Base-by-base conservation (phyloP, 352 stramenopile genomes). In the Pythium pyrilobum region DNA sequence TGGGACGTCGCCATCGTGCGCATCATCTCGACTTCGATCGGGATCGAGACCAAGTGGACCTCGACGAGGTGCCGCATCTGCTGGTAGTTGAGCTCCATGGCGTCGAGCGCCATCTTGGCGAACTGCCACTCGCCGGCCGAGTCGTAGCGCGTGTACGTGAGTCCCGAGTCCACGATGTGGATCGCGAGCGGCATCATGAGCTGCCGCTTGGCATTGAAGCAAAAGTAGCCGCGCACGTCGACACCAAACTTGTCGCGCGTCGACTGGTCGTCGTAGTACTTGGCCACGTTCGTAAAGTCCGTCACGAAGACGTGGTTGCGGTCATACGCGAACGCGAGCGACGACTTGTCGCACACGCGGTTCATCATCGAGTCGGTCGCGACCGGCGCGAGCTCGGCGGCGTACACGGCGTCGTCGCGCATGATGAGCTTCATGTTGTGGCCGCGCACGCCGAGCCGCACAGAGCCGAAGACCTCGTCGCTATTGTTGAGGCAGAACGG, bases 11-110 rank as follows among this genome's bases (percentile, higher is more conserved):
- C 38, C 25, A 75, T 27, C 40, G 52, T 63, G 15, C 69, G 66
- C 42, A 71, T 66, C 56, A 78, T 55, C 41, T 74, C 69, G 24
- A 78, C 66, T 33, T 67, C 66, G 13, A 78, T 66, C 2, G 69
- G 69, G 18, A 73, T 59, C 5, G 56, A 61, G 13, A 75, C 23
- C 24, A 39, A 15, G 36, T 56, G 48, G 5, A 39, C 36, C 13
- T 56, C 48, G 15, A 39, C 48, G 3, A 47, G 18, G 24, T 56
- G 48, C 1, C 27, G 37, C 28, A 56, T 44, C 37, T 56, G 48
- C 29, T 56, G 48, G 37, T 39, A 56, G 24, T 56, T 56, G 34
- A 56, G 37, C 23, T 37, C 27, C 21, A 42, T 34, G 12, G 37
- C 48, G 23, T 56, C 15, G 25, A 46, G 48, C 6, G 23, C 48